A percentile compares a stretch with the other conserved stretches of the same genome.
These are phyloP conservation scores for Naganishia cerealis DNA, from an alignment of 1,284 basidiomycete genomes.

Conservation along the genomic window DNA sequence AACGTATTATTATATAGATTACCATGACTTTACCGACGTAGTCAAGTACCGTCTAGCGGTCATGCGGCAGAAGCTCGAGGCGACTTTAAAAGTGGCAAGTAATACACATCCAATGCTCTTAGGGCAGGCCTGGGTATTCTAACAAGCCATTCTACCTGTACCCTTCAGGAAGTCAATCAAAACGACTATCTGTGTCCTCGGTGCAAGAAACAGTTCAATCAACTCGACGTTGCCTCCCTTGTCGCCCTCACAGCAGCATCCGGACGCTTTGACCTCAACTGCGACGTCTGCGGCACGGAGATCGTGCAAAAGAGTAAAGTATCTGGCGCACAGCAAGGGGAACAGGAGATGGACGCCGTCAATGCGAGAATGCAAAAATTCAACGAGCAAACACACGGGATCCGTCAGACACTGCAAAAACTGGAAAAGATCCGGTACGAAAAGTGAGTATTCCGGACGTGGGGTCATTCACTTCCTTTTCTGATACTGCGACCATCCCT, in stretches of 20 bases:
- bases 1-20: constrained; percentile 96
- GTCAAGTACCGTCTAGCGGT: constrained; percentile 97
- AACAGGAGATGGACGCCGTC: constrained; percentile 68
- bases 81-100: constrained; percentile 73
- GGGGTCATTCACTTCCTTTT: background rate
- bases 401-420: constrained; percentile 80
- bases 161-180: constrained; percentile 54
- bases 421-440: constrained; percentile 84
- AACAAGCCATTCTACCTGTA: background rate
- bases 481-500: constrained; percentile 1
- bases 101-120: constrained; percentile 39
- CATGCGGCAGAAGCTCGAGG: constrained; percentile 86
- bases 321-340: constrained; percentile 59
- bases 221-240: constrained; percentile 83
- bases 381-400: constrained; percentile 83
- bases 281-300: constrained; percentile 61
- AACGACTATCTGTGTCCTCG: constrained; percentile 93
- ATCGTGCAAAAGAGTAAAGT: constrained; percentile 59
- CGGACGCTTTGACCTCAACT: constrained; percentile 60
- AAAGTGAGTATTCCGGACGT: constrained; percentile 58
- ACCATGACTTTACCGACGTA: constrained; percentile 91
- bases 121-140: background rate
- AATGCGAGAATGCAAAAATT: constrained; percentile 88
- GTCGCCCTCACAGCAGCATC: constrained; percentile 50
- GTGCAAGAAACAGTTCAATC: constrained; percentile 79